A percentile compares a stretch with the other conserved stretches of the same genome.
Conservation (phyloP, 2,329 filamentous ascomycete genomes). For the Penicillium psychrosexuale region DNA sequence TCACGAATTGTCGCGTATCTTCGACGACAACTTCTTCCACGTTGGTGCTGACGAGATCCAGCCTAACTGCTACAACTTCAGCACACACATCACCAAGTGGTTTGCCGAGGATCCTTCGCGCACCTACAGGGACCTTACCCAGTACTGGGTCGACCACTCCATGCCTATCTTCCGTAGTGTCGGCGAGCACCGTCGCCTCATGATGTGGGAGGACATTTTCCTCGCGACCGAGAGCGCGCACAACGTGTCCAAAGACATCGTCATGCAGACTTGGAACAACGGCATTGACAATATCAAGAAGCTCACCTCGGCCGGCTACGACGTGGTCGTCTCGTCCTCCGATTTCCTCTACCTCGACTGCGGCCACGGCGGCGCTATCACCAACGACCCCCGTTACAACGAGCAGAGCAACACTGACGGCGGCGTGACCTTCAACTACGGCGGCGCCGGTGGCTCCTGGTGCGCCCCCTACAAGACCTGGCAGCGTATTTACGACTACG, state of each 20-base stretch:
- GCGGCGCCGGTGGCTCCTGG: slow-evolving; percentile 55
- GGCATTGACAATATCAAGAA: slow-evolving; percentile 52
- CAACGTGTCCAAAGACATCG: slow-evolving; percentile 50
- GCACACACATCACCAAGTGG: slow-evolving; percentile 49
- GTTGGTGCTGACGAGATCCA: slow-evolving; percentile 57
- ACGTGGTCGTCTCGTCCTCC: slow-evolving; percentile 55
- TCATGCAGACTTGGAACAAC: slow-evolving; percentile 57
- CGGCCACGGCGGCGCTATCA: slow-evolving; percentile 53
- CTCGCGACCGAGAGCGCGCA: slow-evolving; percentile 46
- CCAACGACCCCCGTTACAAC: slow-evolving; percentile 57
- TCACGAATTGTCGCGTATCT: slow-evolving; percentile 50
- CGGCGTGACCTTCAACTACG: slow-evolving; percentile 53
- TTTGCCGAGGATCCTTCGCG: slow-evolving; percentile 51
- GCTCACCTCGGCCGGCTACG: slow-evolving; percentile 50
- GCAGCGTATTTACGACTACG: slow-evolving; percentile 60
- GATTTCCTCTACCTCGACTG: slow-evolving; percentile 59
- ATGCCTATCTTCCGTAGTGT: slow-evolving; percentile 50
- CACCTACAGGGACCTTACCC: slow-evolving; percentile 52
- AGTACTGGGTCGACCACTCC: slow-evolving; percentile 54
- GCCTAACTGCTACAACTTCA: slow-evolving; percentile 57
- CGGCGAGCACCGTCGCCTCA: slow-evolving; percentile 48
- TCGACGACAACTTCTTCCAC: slow-evolving; percentile 55
- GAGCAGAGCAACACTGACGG: slow-evolving; percentile 51
- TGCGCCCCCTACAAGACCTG: slow-evolving; percentile 59
- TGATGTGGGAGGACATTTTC: slow-evolving; percentile 59